Evolutionary conservation across 805 yeast genomes (phyloP).

Genomic region (Yarrowia sp.): DNA sequence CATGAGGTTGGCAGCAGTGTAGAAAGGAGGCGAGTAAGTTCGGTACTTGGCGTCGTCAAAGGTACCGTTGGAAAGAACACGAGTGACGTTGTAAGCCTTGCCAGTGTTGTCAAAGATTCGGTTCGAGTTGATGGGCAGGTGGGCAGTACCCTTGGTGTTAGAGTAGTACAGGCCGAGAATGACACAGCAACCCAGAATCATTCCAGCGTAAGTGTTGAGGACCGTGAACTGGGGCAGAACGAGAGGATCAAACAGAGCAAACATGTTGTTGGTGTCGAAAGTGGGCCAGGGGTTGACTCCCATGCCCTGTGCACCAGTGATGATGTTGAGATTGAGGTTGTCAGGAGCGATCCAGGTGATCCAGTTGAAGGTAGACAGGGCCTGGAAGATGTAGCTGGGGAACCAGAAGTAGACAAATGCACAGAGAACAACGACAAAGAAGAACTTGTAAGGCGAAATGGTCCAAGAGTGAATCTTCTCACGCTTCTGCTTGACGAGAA

Average conservation of each 20-base stretch:
- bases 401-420: conserved; percentile 63
- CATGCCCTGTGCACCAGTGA: conserved; percentile 63
- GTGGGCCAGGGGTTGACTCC: conserved; percentile 49
- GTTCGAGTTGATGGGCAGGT: conserved; percentile 59
- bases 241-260: conserved; percentile 39
- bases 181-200: conserved; percentile 47
- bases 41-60: conserved; percentile 51
- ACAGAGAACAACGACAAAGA: conserved; percentile 44
- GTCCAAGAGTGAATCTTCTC: conserved; percentile 56
- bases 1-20: conserved; percentile 48
- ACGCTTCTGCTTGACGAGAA: conserved; percentile 29
- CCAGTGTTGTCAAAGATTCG: conserved; percentile 55
- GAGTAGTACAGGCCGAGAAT: conserved; percentile 53
- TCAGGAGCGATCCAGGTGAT: conserved; percentile 55
- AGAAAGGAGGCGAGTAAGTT: conserved; percentile 66
- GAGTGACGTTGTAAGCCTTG: conserved; percentile 47
- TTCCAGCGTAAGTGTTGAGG: conserved; percentile 42
- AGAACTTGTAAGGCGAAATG: conserved; percentile 53
- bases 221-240: conserved; percentile 46
- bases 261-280: conserved; percentile 45
- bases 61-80: conserved; percentile 38
- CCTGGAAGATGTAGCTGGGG: conserved; percentile 65
- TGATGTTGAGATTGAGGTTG: conserved; percentile 56
- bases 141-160: conserved; percentile 59
- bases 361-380: conserved; percentile 64